Percentiles rank a stretch among this genome's conserved stretches.
Evolutionary conservation across 106 monocot genomes (phyloP).

Genomic region (Dendrobium chrysotoxum): DNA sequence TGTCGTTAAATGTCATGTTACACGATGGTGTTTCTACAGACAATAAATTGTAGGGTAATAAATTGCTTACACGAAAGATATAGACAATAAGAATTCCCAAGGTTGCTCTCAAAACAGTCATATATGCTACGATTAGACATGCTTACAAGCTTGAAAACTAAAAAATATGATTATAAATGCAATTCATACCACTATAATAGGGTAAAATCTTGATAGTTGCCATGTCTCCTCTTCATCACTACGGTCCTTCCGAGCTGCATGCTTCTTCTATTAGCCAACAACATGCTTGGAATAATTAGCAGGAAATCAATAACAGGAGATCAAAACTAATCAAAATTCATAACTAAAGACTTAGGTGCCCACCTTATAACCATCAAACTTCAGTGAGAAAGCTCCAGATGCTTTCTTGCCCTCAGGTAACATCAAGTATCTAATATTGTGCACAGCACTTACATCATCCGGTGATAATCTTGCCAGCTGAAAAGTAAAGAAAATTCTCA

Average conservation of each 20-base stretch:
- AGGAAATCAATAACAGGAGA: neutral
- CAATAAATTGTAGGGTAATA: no score
- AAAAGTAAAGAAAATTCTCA: slow-evolving; percentile 8
- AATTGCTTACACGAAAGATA: no score
- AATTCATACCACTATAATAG: slow-evolving; percentile 71
- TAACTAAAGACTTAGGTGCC: slow-evolving; percentile 7
- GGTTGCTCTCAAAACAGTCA: no score
- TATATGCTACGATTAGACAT: neutral
- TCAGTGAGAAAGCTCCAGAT: slow-evolving; percentile 72
- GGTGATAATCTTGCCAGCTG: slow-evolving; percentile 80
- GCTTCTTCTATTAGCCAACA: slow-evolving; percentile 64
- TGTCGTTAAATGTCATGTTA: no score
- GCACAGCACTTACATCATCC: slow-evolving; percentile 89
- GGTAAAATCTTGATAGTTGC: slow-evolving; percentile 83
- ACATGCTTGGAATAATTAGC: slow-evolving; percentile 5
- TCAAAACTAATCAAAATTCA: neutral
- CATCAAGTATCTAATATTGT: slow-evolving; percentile 77
- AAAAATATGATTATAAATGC: neutral
- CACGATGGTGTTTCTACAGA: no score
- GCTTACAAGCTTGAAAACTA: neutral
- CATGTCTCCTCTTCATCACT: slow-evolving; percentile 63
- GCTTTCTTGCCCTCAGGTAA: slow-evolving; percentile 58
- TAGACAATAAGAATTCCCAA: no score
- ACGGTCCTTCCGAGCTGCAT: slow-evolving; percentile 66
- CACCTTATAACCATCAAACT: slow-evolving; percentile 81